phyloP scores from a whole-genome alignment of 495 filamentous ascomycete species.

The Aspergillus steynii region DNA sequence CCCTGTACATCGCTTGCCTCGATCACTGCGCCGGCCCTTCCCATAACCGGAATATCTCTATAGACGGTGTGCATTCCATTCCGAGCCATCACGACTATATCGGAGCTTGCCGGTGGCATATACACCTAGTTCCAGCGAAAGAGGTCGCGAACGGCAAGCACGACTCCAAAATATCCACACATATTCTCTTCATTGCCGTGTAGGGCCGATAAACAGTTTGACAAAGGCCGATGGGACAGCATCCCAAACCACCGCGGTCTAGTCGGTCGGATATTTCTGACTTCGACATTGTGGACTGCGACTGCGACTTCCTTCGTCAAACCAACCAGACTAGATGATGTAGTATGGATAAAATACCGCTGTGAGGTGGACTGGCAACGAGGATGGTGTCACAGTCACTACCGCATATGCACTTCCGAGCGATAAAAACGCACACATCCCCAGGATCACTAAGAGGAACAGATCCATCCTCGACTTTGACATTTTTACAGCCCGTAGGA shows the following conservation, averaged over 20 bases:
- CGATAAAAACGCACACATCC: slow-evolving; percentile 47
- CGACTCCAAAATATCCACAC: slow-evolving; percentile 72
- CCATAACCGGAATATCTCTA: slow-evolving; percentile 44
- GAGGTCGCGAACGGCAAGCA: slow-evolving; percentile 68
- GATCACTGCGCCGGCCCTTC: slow-evolving; percentile 71
- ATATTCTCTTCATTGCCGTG: slow-evolving; percentile 71
- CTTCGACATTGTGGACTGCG: slow-evolving; percentile 74
- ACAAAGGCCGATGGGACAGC: slow-evolving; percentile 82
- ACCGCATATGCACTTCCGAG: slow-evolving; percentile 51
- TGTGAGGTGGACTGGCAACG: slow-evolving; percentile 80
- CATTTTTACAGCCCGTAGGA: slow-evolving; percentile 36
- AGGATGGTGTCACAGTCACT: slow-evolving; percentile 64
- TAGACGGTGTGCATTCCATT: slow-evolving; percentile 57
- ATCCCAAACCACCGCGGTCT: slow-evolving; percentile 82
- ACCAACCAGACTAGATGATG: slow-evolving; percentile 72
- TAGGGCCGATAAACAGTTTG: slow-evolving; percentile 72
- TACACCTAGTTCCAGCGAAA: slow-evolving; percentile 68
- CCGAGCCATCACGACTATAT: slow-evolving; percentile 28
- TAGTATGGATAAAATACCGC: slow-evolving; percentile 80
- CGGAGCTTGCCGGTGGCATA: slow-evolving; percentile 42
- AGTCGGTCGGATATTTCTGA: slow-evolving; percentile 67
- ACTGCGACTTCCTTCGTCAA: slow-evolving; percentile 80
- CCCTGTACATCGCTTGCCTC: slow-evolving; percentile 82
- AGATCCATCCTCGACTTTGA: slow-evolving; percentile 35
- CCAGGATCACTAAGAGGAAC: slow-evolving; percentile 29